Evolutionary conservation across 306 rosid species (phyloP).

Genomic region (Pachyrhizus erosus): DNA sequence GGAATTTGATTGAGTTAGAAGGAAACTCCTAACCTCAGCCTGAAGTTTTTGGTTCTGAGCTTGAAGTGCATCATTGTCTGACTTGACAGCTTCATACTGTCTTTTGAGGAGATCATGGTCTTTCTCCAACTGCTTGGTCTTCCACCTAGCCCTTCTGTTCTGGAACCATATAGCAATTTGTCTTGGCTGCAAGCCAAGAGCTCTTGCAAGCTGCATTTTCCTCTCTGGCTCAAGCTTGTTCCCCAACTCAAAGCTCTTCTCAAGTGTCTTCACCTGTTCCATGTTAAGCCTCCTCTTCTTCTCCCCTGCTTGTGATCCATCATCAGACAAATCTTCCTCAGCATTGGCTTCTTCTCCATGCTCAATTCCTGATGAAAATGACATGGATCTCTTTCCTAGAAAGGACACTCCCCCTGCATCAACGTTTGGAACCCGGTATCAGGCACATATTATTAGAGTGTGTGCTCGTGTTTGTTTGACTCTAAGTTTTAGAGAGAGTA

Average conservation of each 20-base stretch:
- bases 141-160: constrained; percentile 96
- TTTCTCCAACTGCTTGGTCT: constrained; percentile 93
- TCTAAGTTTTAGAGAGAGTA: background rate
- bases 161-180: constrained; percentile 97
- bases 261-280: constrained; percentile 93
- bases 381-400: constrained; percentile 87
- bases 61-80: constrained; percentile 80
- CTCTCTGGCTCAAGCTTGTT: constrained; percentile 97
- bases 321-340: constrained; percentile 88
- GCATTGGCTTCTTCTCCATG: constrained; percentile 79
- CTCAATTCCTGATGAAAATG: constrained; percentile 84
- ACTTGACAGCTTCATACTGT: constrained; percentile 77
- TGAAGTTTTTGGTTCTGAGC: constrained; percentile 86
- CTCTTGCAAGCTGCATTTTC: constrained; percentile 92
- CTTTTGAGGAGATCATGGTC: constrained; percentile 85
- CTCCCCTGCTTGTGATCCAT: constrained; percentile 90
- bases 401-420: constrained; percentile 75
- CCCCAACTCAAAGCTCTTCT: constrained; percentile 93
- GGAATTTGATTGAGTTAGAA: constrained; percentile 16
- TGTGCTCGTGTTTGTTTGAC: constrained; percentile 5
- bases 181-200: constrained; percentile 87
- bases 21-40: constrained; percentile 63
- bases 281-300: constrained; percentile 90
- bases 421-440: constrained; percentile 6
- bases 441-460: constrained; percentile 6